Percentiles rank a stretch among this genome's conserved stretches.
These are phyloP conservation scores for Botrytis aclada DNA, from an alignment of 2,329 filamentous ascomycete genomes.

Conservation along the genomic window DNA sequence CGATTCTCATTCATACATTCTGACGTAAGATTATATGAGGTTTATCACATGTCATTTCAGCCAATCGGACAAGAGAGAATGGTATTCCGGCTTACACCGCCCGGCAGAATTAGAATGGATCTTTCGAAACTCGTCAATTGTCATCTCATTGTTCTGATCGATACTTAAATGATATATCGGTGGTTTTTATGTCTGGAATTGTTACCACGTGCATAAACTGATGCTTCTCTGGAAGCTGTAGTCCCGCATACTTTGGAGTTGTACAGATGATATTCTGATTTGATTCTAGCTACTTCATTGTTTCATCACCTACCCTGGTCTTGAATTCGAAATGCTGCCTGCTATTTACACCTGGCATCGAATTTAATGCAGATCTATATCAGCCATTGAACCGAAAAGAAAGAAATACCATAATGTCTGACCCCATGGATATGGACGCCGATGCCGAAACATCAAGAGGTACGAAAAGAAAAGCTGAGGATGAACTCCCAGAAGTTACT, in stretches of 20 bases:
- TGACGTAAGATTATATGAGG: not conserved
- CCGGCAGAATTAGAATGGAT: slow-evolving; percentile 7
- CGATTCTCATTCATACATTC: not conserved
- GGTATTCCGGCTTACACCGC: not conserved
- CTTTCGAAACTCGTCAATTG: not conserved
- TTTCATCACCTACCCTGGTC: not conserved
- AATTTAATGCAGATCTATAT: not conserved
- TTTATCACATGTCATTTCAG: not conserved
- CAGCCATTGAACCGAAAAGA: not conserved
- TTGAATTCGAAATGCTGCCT: slow-evolving; percentile 7
- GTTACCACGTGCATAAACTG: not conserved
- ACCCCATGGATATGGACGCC: slow-evolving; percentile 45
- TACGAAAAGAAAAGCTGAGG: slow-evolving; percentile 50
- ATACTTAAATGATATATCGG: not conserved
- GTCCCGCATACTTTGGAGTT: not conserved
- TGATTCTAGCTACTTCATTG: not conserved
- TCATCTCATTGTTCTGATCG: not conserved
- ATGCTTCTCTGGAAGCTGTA: accelerated
- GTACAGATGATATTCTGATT: not conserved
- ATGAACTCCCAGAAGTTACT: slow-evolving; percentile 39
- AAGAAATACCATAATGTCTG: slow-evolving; percentile 25
- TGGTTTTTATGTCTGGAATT: not conserved
- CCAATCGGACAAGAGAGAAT: not conserved
- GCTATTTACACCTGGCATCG: not conserved
- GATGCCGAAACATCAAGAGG: slow-evolving; percentile 31